Conservation (phyloP, 73 alveolate species). For the Tetrahymena thermophila region DNA sequence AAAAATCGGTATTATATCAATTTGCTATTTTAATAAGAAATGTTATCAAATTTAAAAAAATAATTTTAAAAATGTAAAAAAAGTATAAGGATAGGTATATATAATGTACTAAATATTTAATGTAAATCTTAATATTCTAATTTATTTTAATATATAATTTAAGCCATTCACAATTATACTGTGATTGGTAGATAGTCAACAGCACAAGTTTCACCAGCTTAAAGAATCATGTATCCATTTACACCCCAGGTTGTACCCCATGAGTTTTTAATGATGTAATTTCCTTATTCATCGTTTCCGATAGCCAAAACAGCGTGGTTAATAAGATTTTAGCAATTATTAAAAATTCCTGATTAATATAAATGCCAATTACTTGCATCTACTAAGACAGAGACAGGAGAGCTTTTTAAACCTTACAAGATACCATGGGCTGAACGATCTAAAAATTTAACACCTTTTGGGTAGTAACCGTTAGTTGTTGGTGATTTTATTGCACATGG, state of each 20-base stretch:
- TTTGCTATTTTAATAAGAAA: no score
- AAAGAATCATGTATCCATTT: constrained; percentile 29
- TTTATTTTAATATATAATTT: no score
- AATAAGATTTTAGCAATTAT: not conserved
- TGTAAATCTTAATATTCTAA: no score
- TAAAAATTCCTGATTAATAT: constrained; percentile 31
- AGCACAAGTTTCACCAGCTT: constrained; percentile 31
- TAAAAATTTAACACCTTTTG: not conserved
- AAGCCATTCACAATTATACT: no score
- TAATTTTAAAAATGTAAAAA: no score
- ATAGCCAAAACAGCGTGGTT: constrained; percentile 45
- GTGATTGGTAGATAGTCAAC: not conserved
- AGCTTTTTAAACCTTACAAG: not conserved
- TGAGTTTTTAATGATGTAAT: constrained; percentile 36
- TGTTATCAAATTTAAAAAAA: no score
- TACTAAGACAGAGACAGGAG: constrained; percentile 37
- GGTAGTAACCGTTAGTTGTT: not conserved
- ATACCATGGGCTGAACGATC: not conserved
- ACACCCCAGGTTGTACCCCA: constrained; percentile 59
- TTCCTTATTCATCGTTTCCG: constrained; percentile 13
- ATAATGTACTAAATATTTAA: no score
- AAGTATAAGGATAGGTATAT: no score
- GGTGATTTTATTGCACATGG: not conserved
- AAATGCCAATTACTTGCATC: constrained; percentile 42
- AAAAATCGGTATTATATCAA: no score